Base-by-base conservation (phyloP, 2,329 filamentous ascomycete genomes). In the Emergomyces pasteurianus region DNA sequence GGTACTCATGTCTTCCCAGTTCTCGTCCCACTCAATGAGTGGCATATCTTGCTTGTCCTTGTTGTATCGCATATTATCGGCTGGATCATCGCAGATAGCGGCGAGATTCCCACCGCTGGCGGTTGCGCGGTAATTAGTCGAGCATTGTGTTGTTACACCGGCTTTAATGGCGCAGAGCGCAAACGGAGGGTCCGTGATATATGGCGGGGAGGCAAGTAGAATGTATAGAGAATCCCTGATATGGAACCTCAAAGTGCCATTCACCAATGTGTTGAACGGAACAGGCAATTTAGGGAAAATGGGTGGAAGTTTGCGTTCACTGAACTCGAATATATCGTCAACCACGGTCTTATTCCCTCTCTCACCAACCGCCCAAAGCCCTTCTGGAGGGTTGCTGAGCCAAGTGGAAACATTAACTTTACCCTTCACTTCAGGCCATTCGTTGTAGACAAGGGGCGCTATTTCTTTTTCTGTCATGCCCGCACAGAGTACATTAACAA, bases 261-360 rank as follows among this genome's bases (percentile, higher is more conserved):
- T 88, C 49, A 81, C 74, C 6, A 90, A 71, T 0, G 88, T 87
- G 69, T 92, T 92, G 73, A 80, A 87, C 6, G 80, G 73, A 1
- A 74, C 70, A 0, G 89, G 89, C 31, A 78, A 70, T 56, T 74
- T 80, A 2, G 79, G 72, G 64, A 83, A 86, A 6, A 81, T 77
- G 0, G 81, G 85, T 7, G 82, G 81, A 46, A 84, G 77, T 0
- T 69, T 63, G 58, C 83, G 78, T 38, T 78, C 71, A 1, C 84
- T 84, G 83, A 87, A 91, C 10, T 78, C 77, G 66, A 92, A 92
- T 1, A 91, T 74, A 2, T 88, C 81, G 66, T 92, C 87, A 0
- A 90, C 82, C 0, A 75, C 79, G 0, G 84, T 88, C 12, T 72
- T 70, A 63, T 86, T 86, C 0, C 81, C 68, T 71, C 75, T 84